Percentiles rank a stretch among this genome's conserved stretches.
Conservation (phyloP, 2,329 filamentous ascomycete species). For the Hypoxylon sp. region DNA sequence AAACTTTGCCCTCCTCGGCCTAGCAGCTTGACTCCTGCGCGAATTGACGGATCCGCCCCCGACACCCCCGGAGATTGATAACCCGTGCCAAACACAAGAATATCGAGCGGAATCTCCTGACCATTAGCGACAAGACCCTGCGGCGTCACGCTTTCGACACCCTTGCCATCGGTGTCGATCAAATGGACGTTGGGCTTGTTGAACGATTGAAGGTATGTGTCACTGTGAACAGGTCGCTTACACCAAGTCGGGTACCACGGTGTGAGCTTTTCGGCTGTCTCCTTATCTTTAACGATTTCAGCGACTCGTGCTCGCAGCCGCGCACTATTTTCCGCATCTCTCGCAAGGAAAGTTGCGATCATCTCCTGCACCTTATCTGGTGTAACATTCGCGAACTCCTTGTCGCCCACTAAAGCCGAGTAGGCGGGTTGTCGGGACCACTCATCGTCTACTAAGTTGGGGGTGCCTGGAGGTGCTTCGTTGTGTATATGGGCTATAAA, state of each 20-base stretch:
- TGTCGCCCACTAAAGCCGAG: slow-evolving; percentile 57
- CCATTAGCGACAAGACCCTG: slow-evolving; percentile 64
- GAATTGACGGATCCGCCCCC: slow-evolving; percentile 60
- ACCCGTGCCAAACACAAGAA: slow-evolving; percentile 58
- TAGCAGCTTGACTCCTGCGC: slow-evolving; percentile 52
- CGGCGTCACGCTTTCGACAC: slow-evolving; percentile 63
- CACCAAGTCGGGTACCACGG: slow-evolving; percentile 70
- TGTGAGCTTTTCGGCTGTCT: slow-evolving; percentile 65
- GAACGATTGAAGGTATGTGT: slow-evolving; percentile 71
- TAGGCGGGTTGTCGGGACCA: slow-evolving; percentile 62
- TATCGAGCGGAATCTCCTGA: slow-evolving; percentile 62
- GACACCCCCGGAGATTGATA: slow-evolving; percentile 61
- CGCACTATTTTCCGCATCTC: slow-evolving; percentile 62
- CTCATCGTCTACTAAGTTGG: slow-evolving; percentile 65
- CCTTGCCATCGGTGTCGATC: slow-evolving; percentile 71
- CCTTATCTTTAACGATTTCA: slow-evolving; percentile 66
- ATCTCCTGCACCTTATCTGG: slow-evolving; percentile 58
- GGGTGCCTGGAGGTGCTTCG: slow-evolving; percentile 51
- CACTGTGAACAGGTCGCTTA: slow-evolving; percentile 75
- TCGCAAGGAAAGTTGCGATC: slow-evolving; percentile 56
- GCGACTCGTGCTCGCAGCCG: slow-evolving; percentile 63
- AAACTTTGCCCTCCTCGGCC: slow-evolving; percentile 47
- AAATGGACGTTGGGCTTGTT: slow-evolving; percentile 72
- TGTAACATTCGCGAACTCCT: slow-evolving; percentile 52
- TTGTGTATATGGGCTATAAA: slow-evolving; percentile 59